Base-by-base conservation (phyloP, 176 grass and related monocot genomes). In the Rhynchospora tenuis region DNA sequence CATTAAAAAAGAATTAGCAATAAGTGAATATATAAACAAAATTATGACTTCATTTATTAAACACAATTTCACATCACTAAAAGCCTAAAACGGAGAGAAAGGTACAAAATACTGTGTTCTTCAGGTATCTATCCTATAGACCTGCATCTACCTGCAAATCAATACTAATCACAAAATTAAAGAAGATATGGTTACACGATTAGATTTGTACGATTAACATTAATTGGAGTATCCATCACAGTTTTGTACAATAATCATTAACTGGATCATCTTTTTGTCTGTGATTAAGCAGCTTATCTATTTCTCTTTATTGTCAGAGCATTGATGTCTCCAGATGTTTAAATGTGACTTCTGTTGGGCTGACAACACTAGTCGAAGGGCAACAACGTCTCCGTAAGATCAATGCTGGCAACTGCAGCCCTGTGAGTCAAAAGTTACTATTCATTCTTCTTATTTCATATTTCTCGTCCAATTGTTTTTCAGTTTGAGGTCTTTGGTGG, bases 311-410 rank as follows among this genome's bases (percentile, higher is more conserved):
- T 46, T 93, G 84, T 72, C 86, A 99, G 96, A 90, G 83, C 48
- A 73, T 99, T 86, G 91, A 99, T 90, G 82, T 95, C 55, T 99
- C 96, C 70, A 90, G 96, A 84, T 99, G 93, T 70, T 83, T 90
- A 73, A 92, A 95, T 62, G 96, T 99, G 63, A 99, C 85, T 78
- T 93, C 91, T 13, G 26, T 83, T 13, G 96, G 93, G 47, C 87
- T 99, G 87, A 86, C 86, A 67, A 89, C 91, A 60, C 87, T 95
- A 28, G 79, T 91, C 44, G 89, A 93, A 88, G 93, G 93, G 84
- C 86, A 90, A 74, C 87, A 85, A 17, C 60, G 52, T 88, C 89
- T 99, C 60, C 78, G 80, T 86, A 93, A 92, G 68, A 70, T 99
- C 63, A 77, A 91, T 92, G 87, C 89, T 90, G 93, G 91, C 66